Conservation (phyloP, 2,329 filamentous ascomycete species). For the Fusarium drepaniforme region DNA sequence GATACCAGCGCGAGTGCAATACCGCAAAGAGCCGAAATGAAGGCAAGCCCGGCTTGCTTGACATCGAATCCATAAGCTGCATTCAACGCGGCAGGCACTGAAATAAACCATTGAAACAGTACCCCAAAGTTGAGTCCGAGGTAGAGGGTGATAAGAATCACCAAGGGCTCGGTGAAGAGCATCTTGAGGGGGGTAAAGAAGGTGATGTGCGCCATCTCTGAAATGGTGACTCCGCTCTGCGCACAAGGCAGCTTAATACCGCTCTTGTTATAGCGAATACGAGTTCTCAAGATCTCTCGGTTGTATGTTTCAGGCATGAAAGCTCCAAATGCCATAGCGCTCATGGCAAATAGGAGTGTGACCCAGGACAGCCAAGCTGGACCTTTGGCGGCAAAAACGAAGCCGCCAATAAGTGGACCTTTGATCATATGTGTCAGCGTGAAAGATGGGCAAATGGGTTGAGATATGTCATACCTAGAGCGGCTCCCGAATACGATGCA, state of each 20-base stretch:
- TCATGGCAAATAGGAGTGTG: conserved; percentile 8
- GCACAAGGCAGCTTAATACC: conserved; percentile 10
- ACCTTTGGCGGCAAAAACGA: conserved; percentile 10
- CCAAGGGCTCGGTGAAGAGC: conserved; percentile 13
- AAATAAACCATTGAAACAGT: conserved; percentile 15
- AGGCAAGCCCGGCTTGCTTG: conserved; percentile 7
- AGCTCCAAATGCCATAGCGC: conserved; percentile 15
- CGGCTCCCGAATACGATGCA: conserved; percentile 12
- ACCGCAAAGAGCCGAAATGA: conserved; percentile 2
- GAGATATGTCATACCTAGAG: neutral
- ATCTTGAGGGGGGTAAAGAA: conserved; percentile 15
- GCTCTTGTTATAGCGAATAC: conserved; percentile 14
- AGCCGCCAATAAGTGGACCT: conserved; percentile 14
- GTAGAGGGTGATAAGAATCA: conserved; percentile 6
- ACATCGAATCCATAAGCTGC: conserved; percentile 6
- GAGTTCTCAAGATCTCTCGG: conserved; percentile 17
- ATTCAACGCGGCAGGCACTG: conserved; percentile 7
- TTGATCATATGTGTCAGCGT: neutral
- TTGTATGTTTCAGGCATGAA: conserved; percentile 15
- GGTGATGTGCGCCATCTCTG: conserved; percentile 12
- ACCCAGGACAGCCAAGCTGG: conserved; percentile 20
- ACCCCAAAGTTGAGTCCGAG: conserved; percentile 17
- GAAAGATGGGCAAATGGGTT: neutral
- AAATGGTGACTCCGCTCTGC: conserved; percentile 5
- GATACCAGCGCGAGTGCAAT: neutral